Evolutionary conservation across 495 filamentous ascomycete species (phyloP), one percentile per base, ranked within the genome.

Genomic region (Daldinia concentrica): DNA sequence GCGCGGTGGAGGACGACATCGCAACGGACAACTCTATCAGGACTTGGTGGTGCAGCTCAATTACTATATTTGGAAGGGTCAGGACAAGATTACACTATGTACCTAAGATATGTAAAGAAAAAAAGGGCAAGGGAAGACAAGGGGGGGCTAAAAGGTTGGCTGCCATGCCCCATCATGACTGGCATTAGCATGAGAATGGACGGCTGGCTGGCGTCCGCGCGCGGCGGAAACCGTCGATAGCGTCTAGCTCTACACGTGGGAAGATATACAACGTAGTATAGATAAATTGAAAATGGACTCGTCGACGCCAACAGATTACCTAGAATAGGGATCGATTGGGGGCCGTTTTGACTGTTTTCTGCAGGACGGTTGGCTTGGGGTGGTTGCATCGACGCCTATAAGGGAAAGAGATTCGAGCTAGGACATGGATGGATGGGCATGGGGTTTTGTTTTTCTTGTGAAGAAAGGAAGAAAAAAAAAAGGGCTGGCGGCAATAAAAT

Each of bases 371-470:
- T 58, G 66, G 65, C 68, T 66, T 29, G 15, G 50, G 50, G 30
- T 58, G 71, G 71, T 73, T 66, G 36, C 71, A 69, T 66, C 61
- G 57, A 34, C 15, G 57, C 71, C 71, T 36, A 51, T 22, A 62
- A 58, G 57, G 71, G 71, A 73, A 73, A 73, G 71, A 69, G 71
- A 73, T 73, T 73, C 65, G 71, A 69, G 70, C 64, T 64, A 58
- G 19, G 67, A 27, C 60, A 50, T 36, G 51, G 58, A 4, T 26
- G 39, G 39, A 14, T 52, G 14, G 2, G 3, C n/a, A n/a, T 54
- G 24, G 24, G 24, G 17, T 27, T 8, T 51, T 51, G 5, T 12
- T 51, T 29, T 29, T 54, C 15, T 11, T 54, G 24, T 29, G 12
- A 30, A 54, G 27, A 24, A 22, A 2, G 7, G 19, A 52, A 9